These are phyloP conservation scores for Microbotryum silenes-acaulis DNA, from an alignment of 1,284 basidiomycete genomes.

Conservation along the genomic window DNA sequence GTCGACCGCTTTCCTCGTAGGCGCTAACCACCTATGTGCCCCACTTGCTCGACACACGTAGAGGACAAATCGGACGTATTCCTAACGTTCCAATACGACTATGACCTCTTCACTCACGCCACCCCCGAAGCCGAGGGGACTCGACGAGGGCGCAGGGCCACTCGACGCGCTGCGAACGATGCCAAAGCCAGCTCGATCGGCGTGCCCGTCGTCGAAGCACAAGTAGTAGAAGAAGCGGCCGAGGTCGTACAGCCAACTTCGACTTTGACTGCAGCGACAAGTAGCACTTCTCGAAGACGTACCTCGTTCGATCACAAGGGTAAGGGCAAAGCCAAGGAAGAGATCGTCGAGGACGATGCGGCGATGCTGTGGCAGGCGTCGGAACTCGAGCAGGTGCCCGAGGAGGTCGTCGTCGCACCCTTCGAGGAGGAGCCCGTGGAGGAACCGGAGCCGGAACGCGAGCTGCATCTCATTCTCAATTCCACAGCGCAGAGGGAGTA, in stretches of 20 bases:
- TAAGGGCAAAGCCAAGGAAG: slow-evolving; percentile 15
- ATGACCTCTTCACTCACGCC: slow-evolving; percentile 41
- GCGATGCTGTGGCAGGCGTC: background rate
- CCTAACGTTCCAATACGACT: slow-evolving; percentile 57
- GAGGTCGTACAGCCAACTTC: background rate
- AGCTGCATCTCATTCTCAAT: no score
- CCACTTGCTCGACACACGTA: background rate
- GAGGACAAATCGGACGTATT: slow-evolving; percentile 64
- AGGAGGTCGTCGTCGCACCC: no score
- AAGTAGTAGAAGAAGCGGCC: background rate
- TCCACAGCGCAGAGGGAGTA: no score
- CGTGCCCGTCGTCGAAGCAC: background rate
- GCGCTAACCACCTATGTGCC: background rate
- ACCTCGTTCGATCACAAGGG: slow-evolving; percentile 17
- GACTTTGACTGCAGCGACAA: background rate
- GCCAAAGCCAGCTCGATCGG: slow-evolving; percentile 46
- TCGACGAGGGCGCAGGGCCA: slow-evolving; percentile 50
- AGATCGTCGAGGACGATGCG: background rate
- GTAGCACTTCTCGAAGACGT: no score
- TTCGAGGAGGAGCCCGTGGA: no score
- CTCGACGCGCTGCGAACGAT: slow-evolving; percentile 55
- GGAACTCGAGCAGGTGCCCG: no score
- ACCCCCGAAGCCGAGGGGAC: slow-evolving; percentile 1
- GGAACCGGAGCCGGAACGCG: no score
- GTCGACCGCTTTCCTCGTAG: background rate